These are phyloP conservation scores for Paraconiothyrium sp. DNA, from an alignment of 2,329 filamentous ascomycete genomes.

Conservation along the genomic window DNA sequence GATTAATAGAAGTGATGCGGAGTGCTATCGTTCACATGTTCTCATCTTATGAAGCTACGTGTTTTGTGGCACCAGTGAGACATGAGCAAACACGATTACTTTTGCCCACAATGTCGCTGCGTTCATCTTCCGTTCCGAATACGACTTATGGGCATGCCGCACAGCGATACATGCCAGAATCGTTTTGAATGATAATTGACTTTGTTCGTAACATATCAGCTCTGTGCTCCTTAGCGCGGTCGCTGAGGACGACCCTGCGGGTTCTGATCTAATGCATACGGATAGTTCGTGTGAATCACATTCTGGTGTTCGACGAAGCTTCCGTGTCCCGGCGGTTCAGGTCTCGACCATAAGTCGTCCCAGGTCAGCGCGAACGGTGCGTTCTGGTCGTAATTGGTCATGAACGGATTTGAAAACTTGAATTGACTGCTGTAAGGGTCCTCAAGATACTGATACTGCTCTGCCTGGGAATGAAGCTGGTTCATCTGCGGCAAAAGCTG, in stretches of 20 bases:
- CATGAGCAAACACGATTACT: too few species aligned
- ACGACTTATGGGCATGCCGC: neutral
- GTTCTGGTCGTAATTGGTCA: constrained; percentile 4
- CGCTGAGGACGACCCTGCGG: too few species aligned
- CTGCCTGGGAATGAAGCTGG: neutral
- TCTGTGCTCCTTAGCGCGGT: neutral
- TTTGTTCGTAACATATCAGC: neutral
- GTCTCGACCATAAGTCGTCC: neutral
- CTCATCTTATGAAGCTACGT: too few species aligned
- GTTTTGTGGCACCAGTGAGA: too few species aligned
- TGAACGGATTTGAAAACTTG: constrained; percentile 10
- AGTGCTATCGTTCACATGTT: too few species aligned
- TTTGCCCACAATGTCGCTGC: too few species aligned
- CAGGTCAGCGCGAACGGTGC: neutral
- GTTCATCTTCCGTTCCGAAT: too few species aligned
- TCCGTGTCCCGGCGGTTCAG: neutral
- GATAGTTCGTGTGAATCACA: neutral
- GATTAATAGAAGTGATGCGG: too few species aligned
- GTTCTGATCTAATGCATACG: neutral
- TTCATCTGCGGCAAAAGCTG: neutral
- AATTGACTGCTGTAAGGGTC: neutral
- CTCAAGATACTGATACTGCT: neutral
- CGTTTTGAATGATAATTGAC: neutral
- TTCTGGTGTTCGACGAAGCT: neutral
- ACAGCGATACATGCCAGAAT: neutral